These are phyloP conservation scores for Xerocomus nothofagi DNA, from an alignment of 1,284 basidiomycete genomes.

Conservation along the genomic window DNA sequence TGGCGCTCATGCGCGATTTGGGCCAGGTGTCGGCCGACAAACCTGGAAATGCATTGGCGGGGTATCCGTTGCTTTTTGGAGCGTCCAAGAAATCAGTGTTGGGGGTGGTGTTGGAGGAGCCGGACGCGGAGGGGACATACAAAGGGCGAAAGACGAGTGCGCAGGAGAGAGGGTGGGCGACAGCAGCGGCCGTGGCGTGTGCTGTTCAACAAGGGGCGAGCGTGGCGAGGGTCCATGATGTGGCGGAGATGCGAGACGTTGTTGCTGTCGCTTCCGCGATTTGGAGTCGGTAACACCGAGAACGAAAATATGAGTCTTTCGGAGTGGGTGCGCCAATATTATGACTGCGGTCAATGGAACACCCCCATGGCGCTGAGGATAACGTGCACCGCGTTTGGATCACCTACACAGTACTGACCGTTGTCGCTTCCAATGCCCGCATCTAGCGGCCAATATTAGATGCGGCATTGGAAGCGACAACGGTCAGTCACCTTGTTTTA, in stretches of 20 bases:
- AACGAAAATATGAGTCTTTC: too few species aligned
- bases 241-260: conserved; percentile 61
- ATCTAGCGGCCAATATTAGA: too few species aligned
- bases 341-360: too few species aligned
- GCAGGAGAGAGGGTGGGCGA: conserved; percentile 76
- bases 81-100: conserved; percentile 84
- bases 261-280: conserved; percentile 47
- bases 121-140: conserved; percentile 41
- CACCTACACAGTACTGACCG: too few species aligned
- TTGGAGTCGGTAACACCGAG: conserved; percentile 30
- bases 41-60: conserved; percentile 52
- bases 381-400: too few species aligned
- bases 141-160: conserved; percentile 53
- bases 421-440: too few species aligned
- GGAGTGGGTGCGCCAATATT: too few species aligned
- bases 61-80: conserved; percentile 78
- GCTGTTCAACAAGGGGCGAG: conserved; percentile 75
- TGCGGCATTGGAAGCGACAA: too few species aligned
- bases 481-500: too few species aligned
- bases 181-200: conserved; percentile 76
- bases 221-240: conserved; percentile 86
- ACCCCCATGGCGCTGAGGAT: too few species aligned
- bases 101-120: conserved; percentile 56
- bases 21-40: conserved; percentile 47
- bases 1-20: conserved; percentile 65